phyloP scores from a whole-genome alignment of 2,329 filamentous ascomycete species.

The Stachybotrys echinatus region DNA sequence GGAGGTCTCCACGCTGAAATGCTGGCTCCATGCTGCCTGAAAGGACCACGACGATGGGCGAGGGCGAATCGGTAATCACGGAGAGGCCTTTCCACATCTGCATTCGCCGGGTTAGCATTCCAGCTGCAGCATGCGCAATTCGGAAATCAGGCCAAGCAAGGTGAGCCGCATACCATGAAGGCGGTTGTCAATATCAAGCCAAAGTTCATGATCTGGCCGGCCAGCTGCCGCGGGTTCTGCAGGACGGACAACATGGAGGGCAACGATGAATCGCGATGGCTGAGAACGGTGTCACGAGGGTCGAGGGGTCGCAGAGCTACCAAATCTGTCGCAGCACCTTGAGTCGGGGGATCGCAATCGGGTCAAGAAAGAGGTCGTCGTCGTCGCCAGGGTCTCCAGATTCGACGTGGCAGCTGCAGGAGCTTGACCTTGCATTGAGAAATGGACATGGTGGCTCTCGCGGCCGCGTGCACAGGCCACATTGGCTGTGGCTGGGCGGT shows the following conservation, averaged over 20 bases:
- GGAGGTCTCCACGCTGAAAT: slow-evolving; percentile 71
- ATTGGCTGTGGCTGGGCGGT: neutral
- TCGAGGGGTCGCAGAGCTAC: too few relatives aligned
- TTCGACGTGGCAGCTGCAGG: neutral
- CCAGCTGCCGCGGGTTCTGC: slow-evolving; percentile 72
- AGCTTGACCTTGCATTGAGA: slow-evolving; percentile 6
- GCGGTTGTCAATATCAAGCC: slow-evolving; percentile 84
- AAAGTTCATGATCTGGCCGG: slow-evolving; percentile 83
- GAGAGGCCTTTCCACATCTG: slow-evolving; percentile 85
- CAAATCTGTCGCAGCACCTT: too few relatives aligned
- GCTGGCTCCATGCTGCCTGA: slow-evolving; percentile 82
- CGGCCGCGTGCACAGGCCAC: slow-evolving; percentile 9
- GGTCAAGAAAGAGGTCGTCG: neutral
- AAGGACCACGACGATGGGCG: slow-evolving; percentile 77
- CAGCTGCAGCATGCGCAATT: too few relatives aligned
- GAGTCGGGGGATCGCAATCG: too few relatives aligned
- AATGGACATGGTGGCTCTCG: slow-evolving; percentile 21
- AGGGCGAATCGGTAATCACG: slow-evolving; percentile 68
- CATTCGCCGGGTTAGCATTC: neutral
- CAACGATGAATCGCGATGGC: neutral
- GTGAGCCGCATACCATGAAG: slow-evolving; percentile 63
- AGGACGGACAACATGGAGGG: slow-evolving; percentile 61
- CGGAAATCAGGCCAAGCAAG: neutral
- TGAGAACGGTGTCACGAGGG: too few relatives aligned
- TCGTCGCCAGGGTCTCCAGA: neutral